Conservation (phyloP, 257 asterid species). For the Striga asiatica region DNA sequence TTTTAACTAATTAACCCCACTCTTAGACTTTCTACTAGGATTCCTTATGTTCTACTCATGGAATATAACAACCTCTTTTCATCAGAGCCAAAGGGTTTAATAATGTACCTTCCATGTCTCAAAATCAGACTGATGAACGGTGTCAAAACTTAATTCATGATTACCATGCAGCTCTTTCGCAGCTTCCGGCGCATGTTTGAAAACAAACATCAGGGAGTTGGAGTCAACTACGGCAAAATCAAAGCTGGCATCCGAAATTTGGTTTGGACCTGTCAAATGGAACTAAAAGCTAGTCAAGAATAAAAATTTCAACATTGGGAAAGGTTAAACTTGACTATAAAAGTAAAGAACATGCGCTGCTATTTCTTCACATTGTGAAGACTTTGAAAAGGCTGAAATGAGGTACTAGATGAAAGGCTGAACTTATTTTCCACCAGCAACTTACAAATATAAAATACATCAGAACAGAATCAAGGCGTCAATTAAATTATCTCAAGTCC, state of each 20-base stretch:
- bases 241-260: conserved; percentile 49
- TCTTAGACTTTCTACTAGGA: no score
- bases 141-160: conserved; percentile 40
- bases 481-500: conserved; percentile 1
- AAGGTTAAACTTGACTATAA: no score
- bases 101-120: conserved; percentile 77
- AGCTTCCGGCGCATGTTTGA: conserved; percentile 76
- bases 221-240: conserved; percentile 89
- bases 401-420: no score
- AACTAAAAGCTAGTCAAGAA: conserved; percentile 12
- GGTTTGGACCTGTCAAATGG: conserved; percentile 49
- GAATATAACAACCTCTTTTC: background rate
- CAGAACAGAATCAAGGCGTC: background rate
- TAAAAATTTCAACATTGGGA: background rate
- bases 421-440: background rate
- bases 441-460: background rate
- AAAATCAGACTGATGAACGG: conserved; percentile 33
- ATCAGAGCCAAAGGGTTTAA: conserved; percentile 1
- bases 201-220: conserved; percentile 77
- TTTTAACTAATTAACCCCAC: background rate
- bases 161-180: conserved; percentile 45
- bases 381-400: background rate
- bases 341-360: no score
- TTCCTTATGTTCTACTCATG: background rate
- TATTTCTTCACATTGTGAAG: background rate